Percentiles rank a stretch among this genome's conserved stretches.
Conservation (phyloP, 345 rosid genomes). For the Carallia pectinifolia region DNA sequence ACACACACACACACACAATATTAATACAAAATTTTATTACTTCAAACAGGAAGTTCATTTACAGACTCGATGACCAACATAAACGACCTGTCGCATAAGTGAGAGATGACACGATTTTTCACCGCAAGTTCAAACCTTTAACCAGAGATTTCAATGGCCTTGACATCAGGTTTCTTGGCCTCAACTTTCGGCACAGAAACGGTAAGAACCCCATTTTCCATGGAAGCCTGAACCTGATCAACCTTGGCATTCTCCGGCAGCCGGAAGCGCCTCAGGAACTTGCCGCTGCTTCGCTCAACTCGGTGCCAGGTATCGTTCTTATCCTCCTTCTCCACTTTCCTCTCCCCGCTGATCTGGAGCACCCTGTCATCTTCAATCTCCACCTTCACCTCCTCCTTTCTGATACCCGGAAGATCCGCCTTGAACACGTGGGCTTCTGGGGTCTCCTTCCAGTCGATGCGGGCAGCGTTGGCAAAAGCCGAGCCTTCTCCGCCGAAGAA, state of each 20-base stretch:
- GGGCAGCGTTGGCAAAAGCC: not conserved
- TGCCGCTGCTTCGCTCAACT: slow-evolving; percentile 17
- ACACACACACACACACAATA: too few species aligned
- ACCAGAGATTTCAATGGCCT: slow-evolving; percentile 20
- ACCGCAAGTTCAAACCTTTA: not conserved
- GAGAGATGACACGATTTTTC: not conserved
- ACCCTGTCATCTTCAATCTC: slow-evolving; percentile 17
- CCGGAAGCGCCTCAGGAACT: slow-evolving; percentile 15
- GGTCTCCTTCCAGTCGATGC: slow-evolving; percentile 19
- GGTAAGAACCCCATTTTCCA: slow-evolving; percentile 18
- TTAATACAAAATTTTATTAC: too few species aligned
- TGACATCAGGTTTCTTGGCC: slow-evolving; percentile 10
- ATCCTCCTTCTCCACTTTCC: slow-evolving; percentile 18
- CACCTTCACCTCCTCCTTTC: slow-evolving; percentile 16
- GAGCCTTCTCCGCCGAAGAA: not conserved
- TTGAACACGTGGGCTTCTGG: slow-evolving; percentile 15
- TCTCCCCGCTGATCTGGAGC: slow-evolving; percentile 20
- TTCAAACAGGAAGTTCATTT: too few species aligned
- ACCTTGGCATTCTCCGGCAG: slow-evolving; percentile 17
- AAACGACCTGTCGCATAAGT: not conserved
- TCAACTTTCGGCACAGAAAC: slow-evolving; percentile 14
- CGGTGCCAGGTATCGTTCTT: slow-evolving; percentile 14
- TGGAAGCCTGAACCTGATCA: slow-evolving; percentile 11
- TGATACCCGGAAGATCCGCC: slow-evolving; percentile 18
- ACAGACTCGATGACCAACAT: too few species aligned